Conservation (phyloP, 2,329 filamentous ascomycete species). For the Phoma sp. region DNA sequence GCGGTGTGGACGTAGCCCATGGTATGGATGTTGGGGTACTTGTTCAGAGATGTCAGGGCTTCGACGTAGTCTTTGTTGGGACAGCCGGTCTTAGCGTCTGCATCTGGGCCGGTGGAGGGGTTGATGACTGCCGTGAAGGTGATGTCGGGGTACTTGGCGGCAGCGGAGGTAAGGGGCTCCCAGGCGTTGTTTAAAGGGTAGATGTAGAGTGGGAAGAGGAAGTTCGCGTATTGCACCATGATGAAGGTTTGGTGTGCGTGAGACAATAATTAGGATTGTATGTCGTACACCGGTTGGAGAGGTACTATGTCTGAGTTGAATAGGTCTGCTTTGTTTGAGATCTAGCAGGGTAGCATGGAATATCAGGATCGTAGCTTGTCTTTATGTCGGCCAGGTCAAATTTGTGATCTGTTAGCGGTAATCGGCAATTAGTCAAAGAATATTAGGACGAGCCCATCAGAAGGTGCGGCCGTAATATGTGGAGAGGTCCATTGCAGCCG, state of each 20-base stretch:
- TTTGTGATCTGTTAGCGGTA: background rate
- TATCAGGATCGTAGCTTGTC: too few species aligned
- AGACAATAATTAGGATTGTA: too few species aligned
- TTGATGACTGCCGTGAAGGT: constrained; percentile 17
- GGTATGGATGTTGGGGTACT: constrained; percentile 11
- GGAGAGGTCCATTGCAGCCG: background rate
- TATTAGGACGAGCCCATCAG: background rate
- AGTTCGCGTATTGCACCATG: constrained; percentile 17
- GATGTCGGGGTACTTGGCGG: constrained; percentile 12
- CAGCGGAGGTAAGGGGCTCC: constrained; percentile 12
- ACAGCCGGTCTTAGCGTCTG: constrained; percentile 3
- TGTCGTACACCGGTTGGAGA: too few species aligned
- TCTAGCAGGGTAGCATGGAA: too few species aligned
- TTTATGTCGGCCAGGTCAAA: too few species aligned
- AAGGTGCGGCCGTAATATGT: background rate
- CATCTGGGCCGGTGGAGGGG: constrained; percentile 10
- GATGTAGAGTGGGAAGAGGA: constrained; percentile 16
- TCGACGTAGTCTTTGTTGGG: constrained; percentile 13
- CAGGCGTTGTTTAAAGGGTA: constrained; percentile 14
- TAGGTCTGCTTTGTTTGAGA: too few species aligned
- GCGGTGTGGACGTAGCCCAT: constrained; percentile 20
- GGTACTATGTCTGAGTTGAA: too few species aligned
- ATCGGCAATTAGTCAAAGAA: background rate
- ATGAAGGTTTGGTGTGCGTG: background rate
- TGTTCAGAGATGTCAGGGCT: constrained; percentile 4